Base-by-base conservation (phyloP, 305 asterid species). In the Fraxinus paxiana region DNA sequence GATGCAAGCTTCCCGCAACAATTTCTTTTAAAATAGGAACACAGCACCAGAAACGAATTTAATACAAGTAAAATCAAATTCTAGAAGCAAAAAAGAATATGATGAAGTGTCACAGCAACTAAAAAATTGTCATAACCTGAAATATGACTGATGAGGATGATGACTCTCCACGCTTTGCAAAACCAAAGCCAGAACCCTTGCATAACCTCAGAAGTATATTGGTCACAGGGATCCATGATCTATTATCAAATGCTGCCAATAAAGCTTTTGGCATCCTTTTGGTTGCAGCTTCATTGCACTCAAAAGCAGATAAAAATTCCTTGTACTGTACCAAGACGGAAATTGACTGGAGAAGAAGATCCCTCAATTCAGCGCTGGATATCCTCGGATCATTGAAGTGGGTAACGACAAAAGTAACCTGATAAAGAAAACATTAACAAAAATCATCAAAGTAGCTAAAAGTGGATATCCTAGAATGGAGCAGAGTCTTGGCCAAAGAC, bases 191-290 rank as follows among this genome's bases (percentile, higher is more conserved):
- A 48, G 93, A 92, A 80, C 97, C 93, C 82, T 93, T 95, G 89
- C 96, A 93, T 81, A 95, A 81, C 73, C 97, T 88, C 65, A 92
- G 88, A 80, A 95, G 88, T 80, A 95, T 92, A 86, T 90, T 93
- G 79, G 98, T 95, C 76, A 95, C 96, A 51, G 97, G 97, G 78
- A 95, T 92, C 98, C 98, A 95, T 34, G 98, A 93, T 87, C 98
- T 87, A 87, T 89, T 90, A 83, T 93, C 98, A 84, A 93, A 95
- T 46, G 98, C 93, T 75, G 95, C 88, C 77, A 95, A 88, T 79
- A 93, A 88, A 37, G 98, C 97, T 85, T 86, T 91, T 48, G 98
- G 98, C 97, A 93, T 87, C 83, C 82, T 86, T 48, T 80, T 86
- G 38, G 78, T 91, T 38, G 97, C 98, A 30, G 94, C 94, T 89